Evolutionary conservation across 768 basidiomycete species (phyloP), one percentile per base, ranked within the genome.

Genomic region (Serendipita sp.): DNA sequence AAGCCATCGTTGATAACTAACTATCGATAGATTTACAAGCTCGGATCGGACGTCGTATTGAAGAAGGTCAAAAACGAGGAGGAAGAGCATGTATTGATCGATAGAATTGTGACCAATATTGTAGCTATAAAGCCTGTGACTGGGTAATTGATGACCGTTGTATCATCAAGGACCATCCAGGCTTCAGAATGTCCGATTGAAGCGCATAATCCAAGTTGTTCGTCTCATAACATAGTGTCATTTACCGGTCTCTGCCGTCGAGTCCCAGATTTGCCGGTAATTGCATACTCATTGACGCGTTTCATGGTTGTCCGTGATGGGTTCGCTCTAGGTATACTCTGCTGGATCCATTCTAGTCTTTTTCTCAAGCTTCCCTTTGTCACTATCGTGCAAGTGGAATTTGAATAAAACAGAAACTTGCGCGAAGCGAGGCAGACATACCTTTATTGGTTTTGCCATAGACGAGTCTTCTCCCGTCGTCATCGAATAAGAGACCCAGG

Each of bases 311-410:
- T 78, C 43, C 92, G 80, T 9, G 88, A 84, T 0, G 95, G 94
- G 70, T 96, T 97, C 2, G 84, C 86, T 61, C 76, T 75, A 3
- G 88, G 86, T 60, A 79, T 74, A 66, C 82, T 84, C 20, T 85
- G 76, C 63, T 93, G 86, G 53, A 97, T 82, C 89, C 88, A 91
- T 69, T 97, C 85, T 38, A 97, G 75, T 17, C 91, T 79, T 13
- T 76, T 84, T 11, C 82, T 81, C 65, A 97, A 81, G 13, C 78
- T 72, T 20, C 76, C 72, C 71, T 96, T 96, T 66, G 75, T 77
- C 45, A 68, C 70, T 65, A 61, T 38, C 33, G 38, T 31, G 34
- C 14, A 38, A 14, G 7, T 5, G 14, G 34, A 38, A 38, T 1
- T 38, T 38, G 14, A 14, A 38, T 38, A 14, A 38, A 14, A 38